Evolutionary conservation across 1,284 basidiomycete genomes (phyloP).

Genomic region (Termitomyces sp.): DNA sequence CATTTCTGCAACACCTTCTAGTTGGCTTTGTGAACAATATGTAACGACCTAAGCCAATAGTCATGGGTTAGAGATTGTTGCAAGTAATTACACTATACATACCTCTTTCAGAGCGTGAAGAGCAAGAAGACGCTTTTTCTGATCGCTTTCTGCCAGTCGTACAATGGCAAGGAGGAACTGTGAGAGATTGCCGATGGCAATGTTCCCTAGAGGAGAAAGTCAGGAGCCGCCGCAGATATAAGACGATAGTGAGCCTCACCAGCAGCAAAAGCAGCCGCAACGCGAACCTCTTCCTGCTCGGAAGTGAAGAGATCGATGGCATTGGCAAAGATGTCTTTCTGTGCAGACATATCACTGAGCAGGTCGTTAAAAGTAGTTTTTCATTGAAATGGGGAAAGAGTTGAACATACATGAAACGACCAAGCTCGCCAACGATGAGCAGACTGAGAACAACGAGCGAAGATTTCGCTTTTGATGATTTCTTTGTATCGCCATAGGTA

Average conservation of each 20-base stretch:
- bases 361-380: conserved; percentile 10
- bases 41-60: conserved; percentile 70
- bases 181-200: conserved; percentile 87
- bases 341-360: conserved; percentile 74
- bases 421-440: conserved; percentile 85
- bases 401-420: conserved; percentile 70
- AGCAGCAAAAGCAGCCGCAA: conserved; percentile 88
- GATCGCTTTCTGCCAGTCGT: conserved; percentile 72
- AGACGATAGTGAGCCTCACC: conserved; percentile 40
- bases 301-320: conserved; percentile 72
- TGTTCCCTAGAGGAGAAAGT: conserved; percentile 59
- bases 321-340: conserved; percentile 69
- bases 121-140: conserved; percentile 77
- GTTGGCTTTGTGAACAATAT: conserved; percentile 78
- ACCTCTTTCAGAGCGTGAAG: conserved; percentile 94
- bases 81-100: conserved; percentile 3
- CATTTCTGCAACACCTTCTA: conserved; percentile 80
- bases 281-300: conserved; percentile 78
- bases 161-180: conserved; percentile 85
- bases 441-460: conserved; percentile 76
- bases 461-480: conserved; percentile 61
- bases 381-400: conserved; percentile 1
- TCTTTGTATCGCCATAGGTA: conserved; percentile 28
- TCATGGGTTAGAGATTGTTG: not conserved
- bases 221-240: not conserved